Percentiles rank a stretch among this genome's conserved stretches.
Conservation (phyloP, 805 yeast genomes). For the Saturnispora bothae region DNA sequence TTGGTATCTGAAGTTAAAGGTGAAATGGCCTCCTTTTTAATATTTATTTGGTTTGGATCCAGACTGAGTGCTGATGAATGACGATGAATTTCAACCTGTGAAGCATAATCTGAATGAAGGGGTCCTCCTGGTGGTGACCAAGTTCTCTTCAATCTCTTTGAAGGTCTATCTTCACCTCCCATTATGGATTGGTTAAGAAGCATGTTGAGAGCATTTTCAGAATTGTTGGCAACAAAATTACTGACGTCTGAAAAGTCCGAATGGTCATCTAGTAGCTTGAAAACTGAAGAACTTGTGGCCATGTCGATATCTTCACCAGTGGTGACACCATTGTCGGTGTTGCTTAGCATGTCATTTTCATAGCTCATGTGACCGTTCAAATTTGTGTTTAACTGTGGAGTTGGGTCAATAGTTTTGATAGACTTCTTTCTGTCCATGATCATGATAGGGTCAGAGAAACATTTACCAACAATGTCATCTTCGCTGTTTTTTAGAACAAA, state of each 20-base stretch:
- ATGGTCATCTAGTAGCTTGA: conserved; percentile 1
- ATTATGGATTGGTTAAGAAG: conserved; percentile 10
- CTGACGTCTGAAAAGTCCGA: conserved; percentile 5
- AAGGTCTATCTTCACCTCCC: conserved; percentile 13
- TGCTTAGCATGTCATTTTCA: no score
- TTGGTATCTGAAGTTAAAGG: conserved; percentile 25
- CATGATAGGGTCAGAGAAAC: conserved; percentile 64
- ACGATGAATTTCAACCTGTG: not conserved
- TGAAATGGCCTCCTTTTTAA: conserved; percentile 22
- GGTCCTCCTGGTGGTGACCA: conserved; percentile 21
- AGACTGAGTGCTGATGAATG: conserved; percentile 17
- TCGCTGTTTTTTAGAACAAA: conserved; percentile 53
- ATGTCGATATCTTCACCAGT: not conserved
- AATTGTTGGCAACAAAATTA: conserved; percentile 7
- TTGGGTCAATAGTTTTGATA: conserved; percentile 17
- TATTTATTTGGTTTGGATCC: conserved; percentile 16
- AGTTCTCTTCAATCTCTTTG: conserved; percentile 26
- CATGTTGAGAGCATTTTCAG: conserved; percentile 8
- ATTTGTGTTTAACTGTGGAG: not conserved
- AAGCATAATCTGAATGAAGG: not conserved
- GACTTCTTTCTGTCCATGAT: conserved; percentile 91
- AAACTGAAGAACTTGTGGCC: not conserved
- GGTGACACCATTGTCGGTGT: not conserved
- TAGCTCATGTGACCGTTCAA: not conserved
- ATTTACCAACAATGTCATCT: conserved; percentile 61